Evolutionary conservation across 768 basidiomycete genomes (phyloP), one percentile per base, ranked within the genome.

Genomic region (Hortiboletus campestris): DNA sequence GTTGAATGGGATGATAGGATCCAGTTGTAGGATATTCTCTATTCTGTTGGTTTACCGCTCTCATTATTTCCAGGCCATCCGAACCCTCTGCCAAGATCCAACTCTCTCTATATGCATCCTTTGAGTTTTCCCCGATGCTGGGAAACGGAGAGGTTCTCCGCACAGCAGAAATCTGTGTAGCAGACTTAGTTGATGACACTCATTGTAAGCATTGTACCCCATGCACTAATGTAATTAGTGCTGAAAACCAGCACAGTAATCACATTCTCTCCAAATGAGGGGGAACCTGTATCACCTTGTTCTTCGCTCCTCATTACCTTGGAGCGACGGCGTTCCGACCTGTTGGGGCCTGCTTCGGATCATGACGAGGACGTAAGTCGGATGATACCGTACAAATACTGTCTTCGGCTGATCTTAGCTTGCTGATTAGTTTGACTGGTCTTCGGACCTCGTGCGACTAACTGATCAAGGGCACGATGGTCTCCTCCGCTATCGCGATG

Each of bases 61-160:
- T 52, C 9, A 45, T 28, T 29, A 34, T n/a, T 13, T 10, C 3
- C 11, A 56, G 55, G n/a, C 50, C 55, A 0, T 46, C 44, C 14
- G 43, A 28, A 0, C 12, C 14, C 17, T 40, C 50, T 11, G 19
- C 20, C 6, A 43, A 29, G 12, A 28, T 55, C n/a, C 34, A 13
- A 3, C 5, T 55, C 14, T 32, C 34, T 20, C 11, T 55, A 4
- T 45, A 20, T 10, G 55, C 55, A 39, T 53, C 55, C 2, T 56
- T 53, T 17, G 50, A 56, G 25, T 41, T 46, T 29, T 46, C 44
- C 5, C 55, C 55, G 2, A 45, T 51, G 54, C 16, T 55, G 4
- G 54, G 54, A 32, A 32, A n/a, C 1, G 54, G 55, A 10, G 50
- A 56, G n/a, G 9, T 32, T 13, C 45, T 56, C 4, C 42, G 38